phyloP scores from a whole-genome alignment of 352 stramenopile genomes.

The Phytophthora lateralis region DNA sequence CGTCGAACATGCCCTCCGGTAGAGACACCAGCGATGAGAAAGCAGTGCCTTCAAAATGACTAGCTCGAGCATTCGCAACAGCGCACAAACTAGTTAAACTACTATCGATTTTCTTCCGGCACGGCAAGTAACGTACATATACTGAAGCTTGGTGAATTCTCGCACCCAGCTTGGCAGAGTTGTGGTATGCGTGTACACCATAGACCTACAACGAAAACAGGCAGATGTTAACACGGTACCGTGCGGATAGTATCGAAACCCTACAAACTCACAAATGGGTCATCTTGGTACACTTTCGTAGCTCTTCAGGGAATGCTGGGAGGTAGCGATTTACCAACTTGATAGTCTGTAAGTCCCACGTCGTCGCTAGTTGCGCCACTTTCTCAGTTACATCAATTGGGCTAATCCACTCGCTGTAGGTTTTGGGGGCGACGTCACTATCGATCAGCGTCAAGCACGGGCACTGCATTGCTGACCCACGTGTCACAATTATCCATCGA shows the following conservation, averaged over 20 bases:
- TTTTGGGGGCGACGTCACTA: constrained; percentile 7
- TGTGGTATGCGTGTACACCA: constrained; percentile 38
- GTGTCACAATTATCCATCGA: constrained; percentile 8
- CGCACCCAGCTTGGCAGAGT: constrained; percentile 32
- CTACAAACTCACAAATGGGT: constrained; percentile 32
- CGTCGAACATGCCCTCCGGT: constrained; percentile 26
- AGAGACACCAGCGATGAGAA: constrained; percentile 8
- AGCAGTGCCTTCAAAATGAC: constrained; percentile 10
- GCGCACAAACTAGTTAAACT: not conserved
- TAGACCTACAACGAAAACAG: constrained; percentile 19
- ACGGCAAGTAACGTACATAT: constrained; percentile 22
- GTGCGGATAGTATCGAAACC: not conserved
- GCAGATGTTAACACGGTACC: not conserved
- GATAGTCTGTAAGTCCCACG: constrained; percentile 6
- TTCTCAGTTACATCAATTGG: constrained; percentile 18
- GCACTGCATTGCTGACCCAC: not conserved
- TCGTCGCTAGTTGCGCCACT: constrained; percentile 8
- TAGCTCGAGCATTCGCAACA: not conserved
- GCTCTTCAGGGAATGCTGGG: constrained; percentile 18
- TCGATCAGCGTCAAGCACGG: constrained; percentile 15
- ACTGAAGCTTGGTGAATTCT: constrained; percentile 36
- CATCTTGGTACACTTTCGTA: constrained; percentile 30
- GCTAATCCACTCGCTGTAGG: constrained; percentile 2
- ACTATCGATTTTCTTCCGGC: too few relatives aligned
- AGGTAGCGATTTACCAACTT: constrained; percentile 10